Percentiles rank a stretch among this genome's conserved stretches.
phyloP scores from a whole-genome alignment of 768 basidiomycete genomes.

The Suillus placidus region DNA sequence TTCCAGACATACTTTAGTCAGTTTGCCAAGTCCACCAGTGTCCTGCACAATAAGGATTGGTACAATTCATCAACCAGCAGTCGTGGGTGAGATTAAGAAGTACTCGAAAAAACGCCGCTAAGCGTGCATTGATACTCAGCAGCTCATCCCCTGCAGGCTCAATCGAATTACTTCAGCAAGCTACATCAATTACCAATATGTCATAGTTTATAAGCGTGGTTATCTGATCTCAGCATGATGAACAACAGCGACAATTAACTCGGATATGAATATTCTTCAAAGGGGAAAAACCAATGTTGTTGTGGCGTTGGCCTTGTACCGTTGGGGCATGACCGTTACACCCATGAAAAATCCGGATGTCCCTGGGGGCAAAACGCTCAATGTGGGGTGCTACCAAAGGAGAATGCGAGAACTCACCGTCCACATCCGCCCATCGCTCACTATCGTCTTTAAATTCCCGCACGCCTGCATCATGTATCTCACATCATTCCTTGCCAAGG shows the following conservation, averaged over 20 bases:
- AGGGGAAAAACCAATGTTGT: conserved; percentile 5
- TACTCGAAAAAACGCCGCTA: background rate
- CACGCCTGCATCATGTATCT: conserved; percentile 44
- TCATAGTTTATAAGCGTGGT: background rate
- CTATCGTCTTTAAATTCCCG: conserved; percentile 45
- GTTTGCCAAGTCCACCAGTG: background rate
- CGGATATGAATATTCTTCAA: background rate
- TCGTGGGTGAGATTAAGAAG: background rate
- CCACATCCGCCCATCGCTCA: conserved; percentile 57
- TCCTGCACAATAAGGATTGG: background rate
- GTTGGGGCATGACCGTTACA: background rate
- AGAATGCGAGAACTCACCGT: conserved; percentile 43
- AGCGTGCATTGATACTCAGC: background rate
- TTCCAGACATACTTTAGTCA: background rate
- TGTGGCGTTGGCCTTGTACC: background rate
- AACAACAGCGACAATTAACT: background rate
- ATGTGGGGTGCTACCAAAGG: conserved; percentile 5
- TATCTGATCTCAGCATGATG: background rate
- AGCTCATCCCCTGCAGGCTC: background rate
- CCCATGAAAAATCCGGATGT: background rate
- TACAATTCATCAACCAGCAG: background rate
- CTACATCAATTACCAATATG: background rate
- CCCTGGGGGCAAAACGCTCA: background rate
- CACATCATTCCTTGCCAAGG: conserved; percentile 42
- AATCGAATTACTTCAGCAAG: background rate